Conservation (phyloP, 805 yeast genomes). For the Maudiozyma saulgeensis region DNA sequence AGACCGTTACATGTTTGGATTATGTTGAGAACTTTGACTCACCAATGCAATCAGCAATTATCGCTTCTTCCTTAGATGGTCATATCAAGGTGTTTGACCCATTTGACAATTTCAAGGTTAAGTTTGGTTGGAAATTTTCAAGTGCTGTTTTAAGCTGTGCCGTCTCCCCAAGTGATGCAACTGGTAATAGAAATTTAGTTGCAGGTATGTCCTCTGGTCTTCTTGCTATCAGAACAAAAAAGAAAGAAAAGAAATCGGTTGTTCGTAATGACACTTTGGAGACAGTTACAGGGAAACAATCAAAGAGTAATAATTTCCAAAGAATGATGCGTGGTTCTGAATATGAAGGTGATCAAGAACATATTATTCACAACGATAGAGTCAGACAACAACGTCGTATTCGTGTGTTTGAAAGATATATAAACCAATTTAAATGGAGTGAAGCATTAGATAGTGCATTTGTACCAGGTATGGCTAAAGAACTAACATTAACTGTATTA, state of each 20-base stretch:
- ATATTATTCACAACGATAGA: conserved; percentile 54
- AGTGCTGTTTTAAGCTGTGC: conserved; percentile 87
- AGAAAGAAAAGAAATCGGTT: conserved; percentile 37
- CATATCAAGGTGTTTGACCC: conserved; percentile 93
- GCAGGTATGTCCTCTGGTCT: conserved; percentile 89
- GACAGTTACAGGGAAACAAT: background rate
- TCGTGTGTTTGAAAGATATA: conserved; percentile 71
- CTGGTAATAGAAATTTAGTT: conserved; percentile 63
- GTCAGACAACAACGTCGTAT: conserved; percentile 50
- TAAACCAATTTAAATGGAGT: conserved; percentile 83
- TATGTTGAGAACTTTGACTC: conserved; percentile 25
- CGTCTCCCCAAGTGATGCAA: conserved; percentile 55
- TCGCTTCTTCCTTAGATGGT: conserved; percentile 94
- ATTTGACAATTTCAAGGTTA: conserved; percentile 70
- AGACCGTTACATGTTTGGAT: conserved; percentile 76
- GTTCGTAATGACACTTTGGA: background rate
- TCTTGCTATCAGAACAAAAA: conserved; percentile 79
- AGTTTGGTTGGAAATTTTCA: conserved; percentile 96
- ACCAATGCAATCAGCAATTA: conserved; percentile 38
- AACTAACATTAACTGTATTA: conserved; percentile 70
- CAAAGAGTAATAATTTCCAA: conserved; percentile 50
- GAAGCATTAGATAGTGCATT: conserved; percentile 89
- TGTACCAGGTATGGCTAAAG: conserved; percentile 66
- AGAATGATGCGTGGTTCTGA: conserved; percentile 87
- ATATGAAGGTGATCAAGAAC: conserved; percentile 83